Evolutionary conservation across 2,329 filamentous ascomycete genomes (phyloP).

Genomic region (Neopestalotiopsis sp.): DNA sequence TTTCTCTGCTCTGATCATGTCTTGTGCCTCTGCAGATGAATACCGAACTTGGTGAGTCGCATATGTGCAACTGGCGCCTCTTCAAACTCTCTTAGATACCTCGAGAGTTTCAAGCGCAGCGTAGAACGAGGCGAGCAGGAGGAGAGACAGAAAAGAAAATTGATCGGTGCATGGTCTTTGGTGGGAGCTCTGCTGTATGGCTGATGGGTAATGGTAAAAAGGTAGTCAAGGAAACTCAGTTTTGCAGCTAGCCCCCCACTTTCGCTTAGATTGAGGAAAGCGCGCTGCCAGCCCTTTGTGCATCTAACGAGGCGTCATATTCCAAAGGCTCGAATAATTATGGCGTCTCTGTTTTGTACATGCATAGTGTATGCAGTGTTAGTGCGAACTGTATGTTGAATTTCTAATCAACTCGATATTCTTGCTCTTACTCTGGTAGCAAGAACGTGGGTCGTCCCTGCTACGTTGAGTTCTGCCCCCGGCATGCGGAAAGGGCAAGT

Average conservation of each 20-base stretch:
- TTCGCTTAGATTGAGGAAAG: background rate
- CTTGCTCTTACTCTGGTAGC: constrained; percentile 1
- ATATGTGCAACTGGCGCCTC: background rate
- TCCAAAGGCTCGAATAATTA: background rate
- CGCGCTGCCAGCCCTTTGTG: background rate
- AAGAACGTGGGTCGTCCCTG: background rate
- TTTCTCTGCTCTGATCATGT: background rate
- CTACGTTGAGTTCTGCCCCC: background rate
- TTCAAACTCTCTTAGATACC: background rate
- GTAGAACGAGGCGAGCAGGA: background rate
- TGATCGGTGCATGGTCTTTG: background rate
- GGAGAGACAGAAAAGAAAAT: background rate
- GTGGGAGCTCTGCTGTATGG: background rate
- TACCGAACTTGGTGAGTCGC: background rate
- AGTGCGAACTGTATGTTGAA: background rate
- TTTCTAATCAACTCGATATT: background rate
- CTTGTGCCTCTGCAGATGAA: background rate
- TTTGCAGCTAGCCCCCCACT: background rate
- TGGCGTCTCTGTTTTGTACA: background rate
- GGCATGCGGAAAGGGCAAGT: background rate
- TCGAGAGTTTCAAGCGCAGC: background rate
- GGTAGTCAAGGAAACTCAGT: background rate
- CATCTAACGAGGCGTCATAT: background rate
- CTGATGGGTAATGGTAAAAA: background rate
- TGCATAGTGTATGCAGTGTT: background rate